phyloP scores from a whole-genome alignment of 2,329 filamentous ascomycete species.

The Aschersonia sp. region DNA sequence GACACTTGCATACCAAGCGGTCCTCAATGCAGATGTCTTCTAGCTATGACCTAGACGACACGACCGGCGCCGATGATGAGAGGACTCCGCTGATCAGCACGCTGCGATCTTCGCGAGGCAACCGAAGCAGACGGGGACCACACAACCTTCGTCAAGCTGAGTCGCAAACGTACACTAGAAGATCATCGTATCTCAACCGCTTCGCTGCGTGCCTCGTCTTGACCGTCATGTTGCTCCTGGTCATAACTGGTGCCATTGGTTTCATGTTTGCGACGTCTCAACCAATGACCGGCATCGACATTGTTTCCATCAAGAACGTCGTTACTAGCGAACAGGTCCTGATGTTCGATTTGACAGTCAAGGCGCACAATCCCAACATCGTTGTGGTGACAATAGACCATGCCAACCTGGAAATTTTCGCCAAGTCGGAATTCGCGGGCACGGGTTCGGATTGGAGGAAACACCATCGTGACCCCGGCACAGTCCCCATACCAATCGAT shows the following conservation, averaged over 20 bases:
- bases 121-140: constrained; percentile 40
- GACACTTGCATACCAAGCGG: constrained; percentile 27
- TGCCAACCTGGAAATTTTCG: constrained; percentile 85
- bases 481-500: constrained; percentile 14
- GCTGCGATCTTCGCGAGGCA: constrained; percentile 42
- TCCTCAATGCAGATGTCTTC: constrained; percentile 44
- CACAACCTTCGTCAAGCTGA: constrained; percentile 56
- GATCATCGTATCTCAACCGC: constrained; percentile 50
- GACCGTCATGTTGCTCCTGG: constrained; percentile 64
- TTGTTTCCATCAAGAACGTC: constrained; percentile 75
- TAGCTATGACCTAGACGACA: constrained; percentile 68
- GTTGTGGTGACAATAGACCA: constrained; percentile 75
- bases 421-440: constrained; percentile 83
- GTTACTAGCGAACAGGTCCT: constrained; percentile 88
- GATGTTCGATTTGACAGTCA: constrained; percentile 82
- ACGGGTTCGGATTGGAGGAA: constrained; percentile 47
- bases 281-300: constrained; percentile 63
- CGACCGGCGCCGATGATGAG: constrained; percentile 69
- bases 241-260: constrained; percentile 72
- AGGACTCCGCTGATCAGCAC: constrained; percentile 61
- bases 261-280: constrained; percentile 89
- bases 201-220: constrained; percentile 80
- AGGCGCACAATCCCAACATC: constrained; percentile 84
- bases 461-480: constrained; percentile 13
- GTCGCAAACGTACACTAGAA: constrained; percentile 50